These are phyloP conservation scores for Chaetomium sp. DNA, from an alignment of 2,329 filamentous ascomycete genomes.

Conservation along the genomic window DNA sequence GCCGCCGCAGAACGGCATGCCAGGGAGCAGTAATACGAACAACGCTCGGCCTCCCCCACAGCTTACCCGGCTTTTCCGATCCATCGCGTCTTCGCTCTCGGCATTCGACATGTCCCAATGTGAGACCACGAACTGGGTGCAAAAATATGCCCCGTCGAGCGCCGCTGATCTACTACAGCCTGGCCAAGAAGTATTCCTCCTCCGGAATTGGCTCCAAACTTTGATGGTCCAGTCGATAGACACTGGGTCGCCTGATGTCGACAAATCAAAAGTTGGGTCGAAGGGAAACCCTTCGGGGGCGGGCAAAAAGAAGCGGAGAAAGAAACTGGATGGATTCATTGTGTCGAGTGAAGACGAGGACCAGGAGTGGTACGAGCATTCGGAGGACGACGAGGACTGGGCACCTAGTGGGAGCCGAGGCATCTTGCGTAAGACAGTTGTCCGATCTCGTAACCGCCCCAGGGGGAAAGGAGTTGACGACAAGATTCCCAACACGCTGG, in stretches of 20 bases:
- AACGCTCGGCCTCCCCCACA: constrained; percentile 42
- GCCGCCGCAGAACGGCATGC: not conserved
- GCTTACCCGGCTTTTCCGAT: constrained; percentile 46
- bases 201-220: constrained; percentile 75
- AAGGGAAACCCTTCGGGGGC: constrained; percentile 26
- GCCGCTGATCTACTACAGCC: constrained; percentile 69
- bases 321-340: constrained; percentile 74
- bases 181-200: constrained; percentile 60
- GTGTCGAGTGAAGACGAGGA: constrained; percentile 71
- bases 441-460: constrained; percentile 38
- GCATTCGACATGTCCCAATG: constrained; percentile 76
- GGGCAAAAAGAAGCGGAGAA: constrained; percentile 62
- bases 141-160: constrained; percentile 73
- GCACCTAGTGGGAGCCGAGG: constrained; percentile 31
- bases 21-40: not conserved
- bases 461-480: constrained; percentile 36
- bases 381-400: constrained; percentile 52
- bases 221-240: constrained; percentile 73
- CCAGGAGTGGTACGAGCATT: constrained; percentile 61
- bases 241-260: constrained; percentile 42
- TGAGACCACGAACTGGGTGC: constrained; percentile 66
- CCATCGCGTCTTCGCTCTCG: constrained; percentile 57
- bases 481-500: constrained; percentile 65
- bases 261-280: constrained; percentile 25
- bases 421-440: constrained; percentile 46